A percentile compares a stretch with the other conserved stretches of the same genome.
These are phyloP conservation scores for Botrytis tulipae DNA, from an alignment of 2,329 filamentous ascomycete species.

Conservation along the genomic window DNA sequence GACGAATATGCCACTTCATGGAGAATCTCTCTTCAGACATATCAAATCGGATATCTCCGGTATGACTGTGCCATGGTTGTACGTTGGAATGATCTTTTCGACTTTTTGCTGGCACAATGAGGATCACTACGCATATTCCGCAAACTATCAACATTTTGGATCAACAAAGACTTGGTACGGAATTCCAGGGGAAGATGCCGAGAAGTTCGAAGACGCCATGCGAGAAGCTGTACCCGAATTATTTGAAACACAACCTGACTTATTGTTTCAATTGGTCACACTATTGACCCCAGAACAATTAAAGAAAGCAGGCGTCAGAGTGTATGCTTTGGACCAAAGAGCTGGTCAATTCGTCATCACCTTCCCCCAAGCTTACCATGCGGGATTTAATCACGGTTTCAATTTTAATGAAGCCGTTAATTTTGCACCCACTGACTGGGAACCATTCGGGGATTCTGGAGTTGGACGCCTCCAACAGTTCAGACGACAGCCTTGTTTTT, in stretches of 20 bases:
- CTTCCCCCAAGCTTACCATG: conserved; percentile 95
- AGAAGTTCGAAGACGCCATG: conserved; percentile 96
- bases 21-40: conserved; percentile 90
- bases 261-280: conserved; percentile 96
- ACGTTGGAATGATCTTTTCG: conserved; percentile 99
- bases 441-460: conserved; percentile 82
- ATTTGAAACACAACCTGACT: conserved; percentile 94
- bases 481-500: conserved; percentile 91
- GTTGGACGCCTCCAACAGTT: conserved; percentile 86
- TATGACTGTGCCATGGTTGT: conserved; percentile 99
- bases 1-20: conserved; percentile 85
- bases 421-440: conserved; percentile 94
- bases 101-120: conserved; percentile 99
- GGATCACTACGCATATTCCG: conserved; percentile 95
- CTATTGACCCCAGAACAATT: conserved; percentile 90
- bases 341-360: conserved; percentile 96
- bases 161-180: conserved; percentile 99
- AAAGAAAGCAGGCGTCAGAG: conserved; percentile 86
- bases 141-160: conserved; percentile 97
- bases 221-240: conserved; percentile 90
- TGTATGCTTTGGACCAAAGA: conserved; percentile 93
- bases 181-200: conserved; percentile 88
- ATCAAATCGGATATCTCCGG: conserved; percentile 98
- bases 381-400: conserved; percentile 97
- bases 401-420: conserved; percentile 99